Evolutionary conservation across 441 rosid species (phyloP).

Genomic region (Brassica hybrid): DNA sequence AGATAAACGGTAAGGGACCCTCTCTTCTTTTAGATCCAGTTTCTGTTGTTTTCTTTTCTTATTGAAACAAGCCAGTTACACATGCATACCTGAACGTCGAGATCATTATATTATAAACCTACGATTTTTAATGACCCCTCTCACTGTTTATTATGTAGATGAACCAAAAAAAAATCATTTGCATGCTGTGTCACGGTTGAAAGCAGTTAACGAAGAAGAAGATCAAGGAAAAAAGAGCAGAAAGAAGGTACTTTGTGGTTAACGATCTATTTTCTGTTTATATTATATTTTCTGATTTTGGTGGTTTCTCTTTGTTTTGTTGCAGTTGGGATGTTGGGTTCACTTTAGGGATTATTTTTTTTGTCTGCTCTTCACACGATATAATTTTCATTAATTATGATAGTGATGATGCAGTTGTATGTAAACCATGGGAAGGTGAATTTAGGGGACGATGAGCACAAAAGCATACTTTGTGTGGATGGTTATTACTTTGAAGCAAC

Average conservation of each 20-base stretch:
- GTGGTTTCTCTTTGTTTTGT: not conserved
- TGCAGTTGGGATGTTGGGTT: not conserved
- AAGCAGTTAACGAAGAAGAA: not conserved
- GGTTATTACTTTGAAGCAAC: too few relatives aligned
- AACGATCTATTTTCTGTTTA: not conserved
- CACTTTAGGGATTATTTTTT: not conserved
- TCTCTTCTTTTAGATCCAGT: not conserved
- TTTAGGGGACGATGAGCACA: too few relatives aligned
- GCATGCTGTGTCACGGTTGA: not conserved
- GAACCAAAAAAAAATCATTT: not conserved
- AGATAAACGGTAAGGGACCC: not conserved
- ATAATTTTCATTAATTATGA: not conserved
- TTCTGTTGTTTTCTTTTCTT: not conserved
- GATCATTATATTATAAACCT: not conserved
- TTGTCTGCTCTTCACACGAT: not conserved
- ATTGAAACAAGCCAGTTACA: not conserved
- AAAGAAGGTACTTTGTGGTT: not conserved
- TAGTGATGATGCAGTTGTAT: slow-evolving; percentile 52
- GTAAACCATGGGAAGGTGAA: too few relatives aligned
- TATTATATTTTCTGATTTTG: not conserved
- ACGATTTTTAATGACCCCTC: not conserved
- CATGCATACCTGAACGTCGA: not conserved
- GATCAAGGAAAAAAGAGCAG: not conserved
- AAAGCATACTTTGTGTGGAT: too few relatives aligned
- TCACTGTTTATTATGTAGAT: not conserved